phyloP scores from a whole-genome alignment of 805 yeast species.

The Hanseniaspora nectarophila region DNA sequence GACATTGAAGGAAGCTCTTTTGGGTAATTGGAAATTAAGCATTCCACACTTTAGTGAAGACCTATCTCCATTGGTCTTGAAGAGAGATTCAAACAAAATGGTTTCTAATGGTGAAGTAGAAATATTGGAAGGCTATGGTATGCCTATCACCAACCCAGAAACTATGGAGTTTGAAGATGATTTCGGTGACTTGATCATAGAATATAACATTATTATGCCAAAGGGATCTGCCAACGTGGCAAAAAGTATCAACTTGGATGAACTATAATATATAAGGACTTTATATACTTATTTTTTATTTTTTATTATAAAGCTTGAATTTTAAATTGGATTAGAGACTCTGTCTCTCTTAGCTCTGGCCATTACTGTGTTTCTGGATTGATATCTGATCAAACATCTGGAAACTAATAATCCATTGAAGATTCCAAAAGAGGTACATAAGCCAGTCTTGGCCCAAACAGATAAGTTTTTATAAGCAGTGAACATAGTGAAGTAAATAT shows the following conservation, averaged over 20 bases:
- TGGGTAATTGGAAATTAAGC: constrained; percentile 70
- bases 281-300: too few species aligned
- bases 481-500: not conserved
- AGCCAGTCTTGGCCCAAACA: constrained; percentile 11
- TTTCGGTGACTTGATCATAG: constrained; percentile 43
- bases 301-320: not conserved
- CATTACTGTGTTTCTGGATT: constrained; percentile 7
- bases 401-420: constrained; percentile 10
- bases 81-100: constrained; percentile 40
- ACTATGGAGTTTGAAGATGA: constrained; percentile 28
- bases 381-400: constrained; percentile 13
- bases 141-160: constrained; percentile 45
- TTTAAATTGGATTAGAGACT: not conserved
- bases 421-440: constrained; percentile 12
- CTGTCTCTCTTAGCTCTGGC: constrained; percentile 3
- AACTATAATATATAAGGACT: too few species aligned
- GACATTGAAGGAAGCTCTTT: constrained; percentile 54
- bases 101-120: constrained; percentile 64
- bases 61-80: constrained; percentile 35
- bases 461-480: constrained; percentile 9
- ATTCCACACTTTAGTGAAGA: constrained; percentile 56
- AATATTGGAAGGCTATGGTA: constrained; percentile 60
- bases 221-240: constrained; percentile 14
- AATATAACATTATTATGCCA: constrained; percentile 39
- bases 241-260: constrained; percentile 7